phyloP scores from a whole-genome alignment of 176 grass and related monocot species.

The Lolium rigidum region DNA sequence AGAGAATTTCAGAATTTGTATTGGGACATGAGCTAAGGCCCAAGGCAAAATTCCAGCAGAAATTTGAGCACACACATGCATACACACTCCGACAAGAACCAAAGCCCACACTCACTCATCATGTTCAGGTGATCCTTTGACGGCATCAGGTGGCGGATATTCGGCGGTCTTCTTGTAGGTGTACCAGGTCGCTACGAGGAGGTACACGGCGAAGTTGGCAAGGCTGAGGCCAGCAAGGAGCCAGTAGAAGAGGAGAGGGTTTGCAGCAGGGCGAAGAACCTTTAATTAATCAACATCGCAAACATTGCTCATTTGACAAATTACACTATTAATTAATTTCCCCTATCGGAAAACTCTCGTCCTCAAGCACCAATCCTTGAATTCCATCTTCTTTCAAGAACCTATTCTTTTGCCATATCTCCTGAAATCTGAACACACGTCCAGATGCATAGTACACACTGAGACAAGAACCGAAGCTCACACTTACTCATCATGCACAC shows the following conservation, averaged over 20 bases:
- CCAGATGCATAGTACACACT: not conserved
- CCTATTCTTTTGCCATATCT: too few species aligned
- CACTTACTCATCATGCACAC: not conserved
- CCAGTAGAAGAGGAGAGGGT: slow-evolving; percentile 93
- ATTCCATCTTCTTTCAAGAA: too few species aligned
- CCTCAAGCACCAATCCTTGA: too few species aligned
- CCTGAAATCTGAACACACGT: too few species aligned
- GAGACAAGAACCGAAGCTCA: not conserved
- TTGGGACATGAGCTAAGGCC: too few species aligned
- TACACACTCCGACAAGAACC: not conserved
- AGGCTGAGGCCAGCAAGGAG: slow-evolving; percentile 71
- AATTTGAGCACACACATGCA: not conserved
- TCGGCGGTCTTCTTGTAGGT: slow-evolving; percentile 84
- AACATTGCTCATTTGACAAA: too few species aligned
- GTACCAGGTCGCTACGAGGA: slow-evolving; percentile 70
- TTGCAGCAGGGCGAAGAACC: too few species aligned
- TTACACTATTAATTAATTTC: too few species aligned
- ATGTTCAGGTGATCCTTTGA: not conserved
- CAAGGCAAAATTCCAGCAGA: too few species aligned
- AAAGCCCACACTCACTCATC: not conserved
- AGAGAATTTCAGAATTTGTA: too few species aligned
- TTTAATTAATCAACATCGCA: too few species aligned
- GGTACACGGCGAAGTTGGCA: slow-evolving; percentile 66
- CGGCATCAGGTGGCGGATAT: not conserved
- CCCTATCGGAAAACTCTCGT: too few species aligned